Base-by-base conservation (phyloP, 1,284 basidiomycete genomes). In the Peniophora sp. region DNA sequence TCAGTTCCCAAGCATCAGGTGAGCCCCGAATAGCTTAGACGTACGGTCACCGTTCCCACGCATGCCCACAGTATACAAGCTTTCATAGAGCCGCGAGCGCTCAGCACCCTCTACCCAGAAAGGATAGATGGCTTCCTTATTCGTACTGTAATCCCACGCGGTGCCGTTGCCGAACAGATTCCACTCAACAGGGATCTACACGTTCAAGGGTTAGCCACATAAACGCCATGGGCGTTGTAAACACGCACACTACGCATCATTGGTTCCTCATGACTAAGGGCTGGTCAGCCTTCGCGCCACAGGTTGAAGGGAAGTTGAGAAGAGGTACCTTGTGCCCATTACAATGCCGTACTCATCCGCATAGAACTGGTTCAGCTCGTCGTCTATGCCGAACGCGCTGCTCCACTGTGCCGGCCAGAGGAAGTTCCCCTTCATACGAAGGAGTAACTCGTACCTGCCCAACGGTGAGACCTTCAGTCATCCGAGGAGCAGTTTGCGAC, bases 321-420 rank as follows among this genome's bases (percentile, higher is more conserved):
- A 39, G 12, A 57, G 59, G 5, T 48, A 71, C 75, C 74, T 78
- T 12, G 80, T 83, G 35, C 75, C 83, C 79, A 86, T 87, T 22
- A 82, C 83, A 47, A 88, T 73, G 20, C 85, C 85, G 64, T 79
- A 85, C 51, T 69, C 71, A 55, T 87, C 77, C 0, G 85, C 86
- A 10, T 82, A 66, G 22, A 70, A 69, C 58, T 83, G 82, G 56
- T 88, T 88, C 22, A 74, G 70, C 1, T 72, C 59, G 53, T 88
- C 85, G 55, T 88, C 85, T 17, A 84, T 68, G 17, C 70, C 76
- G 57, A 89, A 89, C 35, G 82, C 80, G 53, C 80, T 83, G 37
- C 54, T 59, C 60, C 57, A 66, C 22, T 14, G 59, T 5, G 37
- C 37, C 17, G 81, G 81, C 83, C 84, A 87, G 18, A 86, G 64